phyloP scores from a whole-genome alignment of 805 yeast species.

The Starmerella kuoi region DNA sequence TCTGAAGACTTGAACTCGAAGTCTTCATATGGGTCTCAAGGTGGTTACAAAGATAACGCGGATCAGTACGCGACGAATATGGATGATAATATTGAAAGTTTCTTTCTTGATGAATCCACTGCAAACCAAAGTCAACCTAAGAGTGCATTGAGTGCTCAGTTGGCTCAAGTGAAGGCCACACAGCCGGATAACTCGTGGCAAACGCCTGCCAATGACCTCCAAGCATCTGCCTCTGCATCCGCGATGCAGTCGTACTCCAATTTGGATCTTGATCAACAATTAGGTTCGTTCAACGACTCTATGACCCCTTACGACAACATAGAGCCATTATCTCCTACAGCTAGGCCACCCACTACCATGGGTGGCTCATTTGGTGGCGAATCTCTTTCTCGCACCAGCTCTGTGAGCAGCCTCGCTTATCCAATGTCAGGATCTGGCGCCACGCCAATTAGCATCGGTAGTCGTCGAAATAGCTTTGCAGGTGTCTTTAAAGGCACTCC shows the following conservation, averaged over 20 bases:
- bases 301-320: conserved; percentile 5
- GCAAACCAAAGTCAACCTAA: conserved; percentile 7
- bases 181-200: not conserved
- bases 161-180: conserved; percentile 14
- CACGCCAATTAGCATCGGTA: conserved; percentile 16
- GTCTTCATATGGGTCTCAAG: too few relatives aligned
- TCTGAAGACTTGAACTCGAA: not conserved
- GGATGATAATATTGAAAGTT: not conserved
- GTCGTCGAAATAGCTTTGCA: conserved; percentile 11
- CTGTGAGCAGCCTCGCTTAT: conserved; percentile 7
- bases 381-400: conserved; percentile 13
- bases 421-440: conserved; percentile 8
- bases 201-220: not conserved
- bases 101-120: not conserved
- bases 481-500: conserved; percentile 19
- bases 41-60: too few relatives aligned
- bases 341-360: conserved; percentile 12
- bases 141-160: conserved; percentile 18
- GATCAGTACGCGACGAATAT: not conserved
- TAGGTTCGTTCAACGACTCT: conserved; percentile 3
- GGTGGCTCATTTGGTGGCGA: conserved; percentile 5
- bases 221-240: not conserved
- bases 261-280: conserved; percentile 1
- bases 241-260: not conserved
- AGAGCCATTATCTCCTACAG: conserved; percentile 17